Evolutionary conservation across 2,329 filamentous ascomycete genomes (phyloP), one percentile per base, ranked within the genome.

Genomic region (Fusarium praegraminearum): DNA sequence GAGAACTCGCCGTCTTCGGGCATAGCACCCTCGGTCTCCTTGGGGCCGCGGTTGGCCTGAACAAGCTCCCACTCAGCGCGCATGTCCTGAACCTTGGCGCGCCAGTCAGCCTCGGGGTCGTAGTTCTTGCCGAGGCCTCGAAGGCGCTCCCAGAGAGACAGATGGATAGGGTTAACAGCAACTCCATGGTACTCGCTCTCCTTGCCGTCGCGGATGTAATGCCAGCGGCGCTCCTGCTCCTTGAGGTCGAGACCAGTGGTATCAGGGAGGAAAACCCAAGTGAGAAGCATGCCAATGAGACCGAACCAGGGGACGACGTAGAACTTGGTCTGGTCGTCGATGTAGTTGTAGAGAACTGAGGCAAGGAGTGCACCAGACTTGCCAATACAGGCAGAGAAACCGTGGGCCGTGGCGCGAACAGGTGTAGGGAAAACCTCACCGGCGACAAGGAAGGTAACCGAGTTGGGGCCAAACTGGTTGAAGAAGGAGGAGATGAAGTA

Each of bases 401-500:
- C 95, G 85, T 98, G 95, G 53, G 95, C 95, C 20, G 93, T 94
- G 72, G 95, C 95, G 75, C 95, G 94, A 73, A 98, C 90, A 12
- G 94, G 93, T 0, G 94, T 97, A 12, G 95, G 95, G 86, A 93
- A 98, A n/a, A 97, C 93, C 80, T 98, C 95, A 44, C 93, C 95
- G 44, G 95, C 95, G 36, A 97, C 93, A 72, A 98, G 88, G 91
- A 98, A 98, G 67, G 94, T 97, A 76, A 98, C 94, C 47, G 90
- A 91, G 87, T 98, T 98, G 81, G 95, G 95, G 15, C 95, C 95
- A 77, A 98, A 98, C 80, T 98, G 95, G 87, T 98, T 98, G 90
- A 98, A 98, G 86, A 98, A 98, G 26, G 93, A 97, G 10, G 93
- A 97, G 73, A 98, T 80, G 83, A 97, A 98, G 87, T 98, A 98